Evolutionary conservation across 495 filamentous ascomycete genomes (phyloP).

Genomic region (Penicillium daleae): DNA sequence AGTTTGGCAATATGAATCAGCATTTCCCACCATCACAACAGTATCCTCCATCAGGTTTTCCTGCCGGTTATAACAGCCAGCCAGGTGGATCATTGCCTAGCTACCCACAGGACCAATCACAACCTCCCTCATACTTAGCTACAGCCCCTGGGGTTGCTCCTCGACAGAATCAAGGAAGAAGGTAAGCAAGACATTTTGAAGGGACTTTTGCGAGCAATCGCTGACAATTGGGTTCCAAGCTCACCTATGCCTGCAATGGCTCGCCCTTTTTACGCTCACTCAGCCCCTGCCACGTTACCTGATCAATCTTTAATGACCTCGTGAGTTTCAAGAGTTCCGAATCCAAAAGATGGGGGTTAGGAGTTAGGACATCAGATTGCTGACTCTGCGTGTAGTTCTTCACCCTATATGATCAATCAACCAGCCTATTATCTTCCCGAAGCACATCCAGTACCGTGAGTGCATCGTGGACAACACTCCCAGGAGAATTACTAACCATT

Average conservation of each 20-base stretch:
- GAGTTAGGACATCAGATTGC: background rate
- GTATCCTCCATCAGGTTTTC: slow-evolving; percentile 23
- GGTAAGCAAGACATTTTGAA: slow-evolving; percentile 13
- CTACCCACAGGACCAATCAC: slow-evolving; percentile 21
- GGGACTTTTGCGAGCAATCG: background rate
- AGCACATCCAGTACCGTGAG: slow-evolving; percentile 27
- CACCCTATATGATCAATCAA: slow-evolving; percentile 34
- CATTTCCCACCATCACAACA: slow-evolving; percentile 24
- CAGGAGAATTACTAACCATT: background rate
- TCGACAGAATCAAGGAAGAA: slow-evolving; percentile 24
- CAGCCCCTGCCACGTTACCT: slow-evolving; percentile 12
- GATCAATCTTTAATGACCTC: slow-evolving; percentile 28
- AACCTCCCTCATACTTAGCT: slow-evolving; percentile 25
- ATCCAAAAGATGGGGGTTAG: too few species aligned
- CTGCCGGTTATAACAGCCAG: slow-evolving; percentile 24
- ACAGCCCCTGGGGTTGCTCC: slow-evolving; percentile 15
- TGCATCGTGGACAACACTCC: background rate
- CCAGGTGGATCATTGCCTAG: slow-evolving; percentile 9
- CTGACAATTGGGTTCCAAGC: slow-evolving; percentile 17
- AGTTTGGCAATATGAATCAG: slow-evolving; percentile 24
- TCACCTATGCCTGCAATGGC: slow-evolving; percentile 21
- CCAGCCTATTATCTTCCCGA: slow-evolving; percentile 30
- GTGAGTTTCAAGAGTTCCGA: slow-evolving; percentile 22
- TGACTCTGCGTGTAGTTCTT: background rate
- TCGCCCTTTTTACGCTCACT: slow-evolving; percentile 23